Conservation (phyloP, 106 monocot species). For the Hemerocallis citrina region DNA sequence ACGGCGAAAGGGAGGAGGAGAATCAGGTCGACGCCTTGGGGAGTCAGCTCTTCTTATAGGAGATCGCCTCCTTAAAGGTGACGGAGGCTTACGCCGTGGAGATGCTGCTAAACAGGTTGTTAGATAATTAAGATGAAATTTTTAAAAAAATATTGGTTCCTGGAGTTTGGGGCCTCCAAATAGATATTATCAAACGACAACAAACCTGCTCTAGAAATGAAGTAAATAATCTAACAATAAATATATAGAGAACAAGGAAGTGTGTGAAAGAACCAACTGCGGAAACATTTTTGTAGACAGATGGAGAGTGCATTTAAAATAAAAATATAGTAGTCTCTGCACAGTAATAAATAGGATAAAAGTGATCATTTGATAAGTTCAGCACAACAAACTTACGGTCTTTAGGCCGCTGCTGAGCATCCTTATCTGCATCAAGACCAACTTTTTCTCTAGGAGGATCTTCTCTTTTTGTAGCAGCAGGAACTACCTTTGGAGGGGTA, state of each 20-base stretch:
- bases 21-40: slow-evolving; percentile 53
- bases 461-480: slow-evolving; percentile 55
- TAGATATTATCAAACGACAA: too few relatives aligned
- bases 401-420: slow-evolving; percentile 35
- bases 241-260: too few relatives aligned
- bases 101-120: slow-evolving; percentile 38
- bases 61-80: slow-evolving; percentile 63
- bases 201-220: too few relatives aligned
- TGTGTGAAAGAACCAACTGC: too few relatives aligned
- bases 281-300: too few relatives aligned
- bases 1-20: slow-evolving; percentile 58
- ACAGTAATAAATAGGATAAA: not conserved
- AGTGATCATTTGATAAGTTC: not conserved
- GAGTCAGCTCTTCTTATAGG: slow-evolving; percentile 57
- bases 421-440: slow-evolving; percentile 44
- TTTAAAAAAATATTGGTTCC: too few relatives aligned
- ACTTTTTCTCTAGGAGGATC: slow-evolving; percentile 59
- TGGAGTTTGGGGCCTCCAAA: too few relatives aligned
- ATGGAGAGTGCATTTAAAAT: too few relatives aligned
- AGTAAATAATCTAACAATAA: too few relatives aligned
- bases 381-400: slow-evolving; percentile 42
- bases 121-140: not conserved
- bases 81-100: slow-evolving; percentile 53
- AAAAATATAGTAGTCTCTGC: not conserved
- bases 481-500: slow-evolving; percentile 43